phyloP scores from a whole-genome alignment of 2,329 filamentous ascomycete genomes.

The Ophiocordyceps camponoti-leonardi region DNA sequence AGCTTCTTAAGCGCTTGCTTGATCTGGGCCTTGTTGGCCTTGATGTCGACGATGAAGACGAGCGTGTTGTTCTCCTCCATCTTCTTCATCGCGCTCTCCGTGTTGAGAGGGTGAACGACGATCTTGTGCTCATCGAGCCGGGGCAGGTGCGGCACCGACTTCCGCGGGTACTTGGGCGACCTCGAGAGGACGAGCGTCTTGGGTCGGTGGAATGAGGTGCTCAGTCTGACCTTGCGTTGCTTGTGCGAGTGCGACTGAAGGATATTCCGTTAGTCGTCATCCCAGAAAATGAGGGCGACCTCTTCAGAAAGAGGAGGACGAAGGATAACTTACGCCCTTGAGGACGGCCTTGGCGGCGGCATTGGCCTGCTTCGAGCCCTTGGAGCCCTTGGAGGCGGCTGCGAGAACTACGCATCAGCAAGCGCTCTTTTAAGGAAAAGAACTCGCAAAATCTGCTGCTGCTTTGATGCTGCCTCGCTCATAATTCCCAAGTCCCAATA shows the following conservation, averaged over 20 bases:
- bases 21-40: slow-evolving; percentile 99
- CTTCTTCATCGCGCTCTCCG: slow-evolving; percentile 99
- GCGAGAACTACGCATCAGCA: slow-evolving; percentile 45
- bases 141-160: slow-evolving; percentile 76
- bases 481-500: too few relatives aligned
- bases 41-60: slow-evolving; percentile 90
- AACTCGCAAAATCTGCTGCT: slow-evolving; percentile 66
- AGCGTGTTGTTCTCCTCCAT: slow-evolving; percentile 99
- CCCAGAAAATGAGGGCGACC: too few relatives aligned
- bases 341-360: slow-evolving; percentile 92
- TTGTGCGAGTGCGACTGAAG: slow-evolving; percentile 48
- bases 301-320: too few relatives aligned
- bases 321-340: slow-evolving; percentile 89
- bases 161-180: slow-evolving; percentile 89
- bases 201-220: slow-evolving; percentile 91
- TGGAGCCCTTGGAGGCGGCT: slow-evolving; percentile 42
- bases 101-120: slow-evolving; percentile 97
- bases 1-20: slow-evolving; percentile 97
- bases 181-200: slow-evolving; percentile 91
- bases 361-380: slow-evolving; percentile 71
- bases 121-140: slow-evolving; percentile 96
- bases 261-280: background rate
- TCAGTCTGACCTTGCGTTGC: slow-evolving; percentile 80
- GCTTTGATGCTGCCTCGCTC: slow-evolving; percentile 33
- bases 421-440: slow-evolving; percentile 42